These are phyloP conservation scores for Clarireedia paspali DNA, from an alignment of 2,329 filamentous ascomycete genomes.

Conservation along the genomic window DNA sequence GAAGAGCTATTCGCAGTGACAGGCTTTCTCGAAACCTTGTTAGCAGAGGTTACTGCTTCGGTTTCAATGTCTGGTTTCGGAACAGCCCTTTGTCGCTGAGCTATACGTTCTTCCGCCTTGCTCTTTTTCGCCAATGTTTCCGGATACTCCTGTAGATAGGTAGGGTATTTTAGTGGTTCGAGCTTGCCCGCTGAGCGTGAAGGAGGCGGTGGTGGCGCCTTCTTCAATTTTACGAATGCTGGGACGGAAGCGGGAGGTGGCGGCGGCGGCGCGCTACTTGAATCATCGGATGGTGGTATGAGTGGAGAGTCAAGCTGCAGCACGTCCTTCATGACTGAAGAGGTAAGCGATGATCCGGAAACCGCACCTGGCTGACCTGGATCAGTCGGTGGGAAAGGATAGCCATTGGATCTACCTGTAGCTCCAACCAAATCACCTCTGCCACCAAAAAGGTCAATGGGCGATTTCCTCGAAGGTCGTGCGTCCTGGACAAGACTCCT, in stretches of 20 bases:
- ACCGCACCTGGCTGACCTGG: conserved; percentile 24
- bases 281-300: conserved; percentile 15
- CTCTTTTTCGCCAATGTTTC: conserved; percentile 26
- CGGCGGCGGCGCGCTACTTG: conserved; percentile 14
- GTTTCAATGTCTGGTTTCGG: conserved; percentile 11
- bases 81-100: conserved; percentile 24
- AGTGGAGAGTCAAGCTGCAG: conserved; percentile 19
- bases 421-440: conserved; percentile 17
- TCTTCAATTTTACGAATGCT: conserved; percentile 7
- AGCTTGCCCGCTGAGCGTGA: conserved; percentile 25
- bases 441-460: conserved; percentile 21
- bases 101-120: conserved; percentile 22
- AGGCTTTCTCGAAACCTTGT: conserved; percentile 27
- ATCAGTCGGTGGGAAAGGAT: conserved; percentile 28
- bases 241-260: neutral
- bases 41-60: conserved; percentile 1
- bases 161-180: conserved; percentile 32
- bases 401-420: conserved; percentile 22
- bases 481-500: conserved; percentile 24
- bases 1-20: conserved; percentile 29
- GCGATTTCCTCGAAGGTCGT: conserved; percentile 15
- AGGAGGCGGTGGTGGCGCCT: conserved; percentile 22
- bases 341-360: conserved; percentile 21
- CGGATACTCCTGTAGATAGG: conserved; percentile 31
- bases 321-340: conserved; percentile 21